These are phyloP conservation scores for Jaenimonas drosophilae DNA, from an alignment of 208 protist species.

Conservation along the genomic window DNA sequence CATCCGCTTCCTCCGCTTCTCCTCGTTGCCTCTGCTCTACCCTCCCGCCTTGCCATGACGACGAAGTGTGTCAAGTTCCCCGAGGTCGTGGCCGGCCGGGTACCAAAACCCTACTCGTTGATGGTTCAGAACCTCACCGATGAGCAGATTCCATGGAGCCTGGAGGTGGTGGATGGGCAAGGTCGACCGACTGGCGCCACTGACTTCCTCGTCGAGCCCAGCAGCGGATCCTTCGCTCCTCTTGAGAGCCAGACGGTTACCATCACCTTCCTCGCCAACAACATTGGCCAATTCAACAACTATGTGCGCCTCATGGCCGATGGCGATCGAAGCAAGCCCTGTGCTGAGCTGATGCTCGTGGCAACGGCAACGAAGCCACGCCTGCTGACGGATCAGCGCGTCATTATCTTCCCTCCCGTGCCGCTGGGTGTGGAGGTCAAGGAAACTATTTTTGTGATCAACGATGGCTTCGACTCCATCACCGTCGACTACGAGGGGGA, in stretches of 20 bases:
- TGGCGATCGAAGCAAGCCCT: conserved; percentile 23
- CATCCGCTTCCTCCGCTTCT: conserved; percentile 60
- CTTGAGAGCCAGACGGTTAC: conserved; percentile 31
- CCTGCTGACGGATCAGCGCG: conserved; percentile 60
- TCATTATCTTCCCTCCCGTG: conserved; percentile 81
- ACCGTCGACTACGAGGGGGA: conserved; percentile 70
- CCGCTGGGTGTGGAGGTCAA: conserved; percentile 65
- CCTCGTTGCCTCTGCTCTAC: conserved; percentile 22
- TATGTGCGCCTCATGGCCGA: conserved; percentile 48
- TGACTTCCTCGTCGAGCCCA: conserved; percentile 55
- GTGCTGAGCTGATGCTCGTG: conserved; percentile 34
- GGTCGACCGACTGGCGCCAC: neutral
- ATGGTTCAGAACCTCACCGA: conserved; percentile 31
- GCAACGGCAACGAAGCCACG: conserved; percentile 66
- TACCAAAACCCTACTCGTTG: conserved; percentile 26
- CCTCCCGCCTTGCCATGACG: conserved; percentile 24
- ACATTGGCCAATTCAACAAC: conserved; percentile 16
- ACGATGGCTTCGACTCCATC: conserved; percentile 91
- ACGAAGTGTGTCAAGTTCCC: conserved; percentile 27
- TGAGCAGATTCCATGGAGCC: conserved; percentile 9
- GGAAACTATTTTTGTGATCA: conserved; percentile 73
- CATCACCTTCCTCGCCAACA: conserved; percentile 60
- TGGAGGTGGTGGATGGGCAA: conserved; percentile 13
- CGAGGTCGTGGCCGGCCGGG: conserved; percentile 34
- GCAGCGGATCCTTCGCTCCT: conserved; percentile 30